These are phyloP conservation scores for Candida tunisiensis DNA, from an alignment of 1,139 yeast genomes.

Conservation along the genomic window DNA sequence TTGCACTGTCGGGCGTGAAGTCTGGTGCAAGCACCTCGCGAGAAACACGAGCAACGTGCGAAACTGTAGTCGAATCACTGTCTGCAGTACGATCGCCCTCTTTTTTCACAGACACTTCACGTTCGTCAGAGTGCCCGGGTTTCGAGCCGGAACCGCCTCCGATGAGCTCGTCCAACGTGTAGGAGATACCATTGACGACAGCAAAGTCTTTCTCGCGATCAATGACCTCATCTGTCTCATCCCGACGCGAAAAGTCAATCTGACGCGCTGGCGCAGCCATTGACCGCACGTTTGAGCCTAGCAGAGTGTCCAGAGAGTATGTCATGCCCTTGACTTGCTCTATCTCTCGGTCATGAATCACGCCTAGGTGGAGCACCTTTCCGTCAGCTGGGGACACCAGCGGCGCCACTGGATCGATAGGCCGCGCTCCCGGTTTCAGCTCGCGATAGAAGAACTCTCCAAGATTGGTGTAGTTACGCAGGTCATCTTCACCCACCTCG, in stretches of 20 bases:
- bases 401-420: constrained; percentile 39
- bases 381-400: constrained; percentile 94
- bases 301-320: constrained; percentile 73
- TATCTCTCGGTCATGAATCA: constrained; percentile 51
- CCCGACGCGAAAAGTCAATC: constrained; percentile 24
- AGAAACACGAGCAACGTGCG: too few relatives aligned
- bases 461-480: constrained; percentile 56
- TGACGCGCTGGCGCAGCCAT: constrained; percentile 47
- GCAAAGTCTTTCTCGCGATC: constrained; percentile 66
- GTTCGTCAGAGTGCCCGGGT: too few relatives aligned
- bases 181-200: constrained; percentile 54
- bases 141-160: constrained; percentile 30
- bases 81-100: too few relatives aligned
- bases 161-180: constrained; percentile 51
- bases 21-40: constrained; percentile 9
- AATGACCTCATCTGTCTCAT: constrained; percentile 23
- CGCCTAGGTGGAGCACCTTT: constrained; percentile 69
- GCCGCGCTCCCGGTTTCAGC: constrained; percentile 65
- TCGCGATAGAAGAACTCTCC: constrained; percentile 86
- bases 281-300: constrained; percentile 34
- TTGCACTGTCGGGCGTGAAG: constrained; percentile 19
- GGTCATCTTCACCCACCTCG: constrained; percentile 76
- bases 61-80: too few relatives aligned
- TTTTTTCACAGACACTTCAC: constrained; percentile 5
- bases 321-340: constrained; percentile 97